Percentiles rank a stretch among this genome's conserved stretches.
Evolutionary conservation across 768 basidiomycete genomes (phyloP).

Genomic region (Podaxis pistillaris): DNA sequence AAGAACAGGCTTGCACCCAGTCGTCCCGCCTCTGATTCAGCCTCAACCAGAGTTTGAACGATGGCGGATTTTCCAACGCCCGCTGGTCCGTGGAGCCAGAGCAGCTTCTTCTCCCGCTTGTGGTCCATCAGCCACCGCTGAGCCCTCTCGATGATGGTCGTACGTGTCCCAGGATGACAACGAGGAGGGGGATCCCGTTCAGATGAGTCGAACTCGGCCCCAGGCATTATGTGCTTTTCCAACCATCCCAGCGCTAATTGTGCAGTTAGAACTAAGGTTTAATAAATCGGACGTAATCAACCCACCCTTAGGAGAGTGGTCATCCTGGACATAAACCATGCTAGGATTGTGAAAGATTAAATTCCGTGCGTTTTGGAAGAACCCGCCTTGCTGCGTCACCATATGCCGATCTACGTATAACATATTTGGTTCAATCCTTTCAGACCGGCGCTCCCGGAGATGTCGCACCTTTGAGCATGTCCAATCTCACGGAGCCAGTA

Average conservation of each 20-base stretch:
- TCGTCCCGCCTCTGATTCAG: not conserved
- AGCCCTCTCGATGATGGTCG: slow-evolving; percentile 13
- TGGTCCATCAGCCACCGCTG: slow-evolving; percentile 11
- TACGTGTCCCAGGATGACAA: slow-evolving; percentile 22
- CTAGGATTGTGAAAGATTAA: not conserved
- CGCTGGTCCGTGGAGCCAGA: slow-evolving; percentile 25
- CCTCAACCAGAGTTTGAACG: slow-evolving; percentile 29
- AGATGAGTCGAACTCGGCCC: slow-evolving; percentile 19
- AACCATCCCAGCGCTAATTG: not conserved
- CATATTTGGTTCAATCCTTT: too few relatives aligned
- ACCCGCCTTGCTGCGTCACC: not conserved
- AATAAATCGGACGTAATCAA: not conserved
- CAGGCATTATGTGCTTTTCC: not conserved
- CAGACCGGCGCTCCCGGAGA: too few relatives aligned
- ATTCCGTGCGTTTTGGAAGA: not conserved
- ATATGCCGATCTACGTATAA: too few relatives aligned
- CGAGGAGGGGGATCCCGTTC: slow-evolving; percentile 18
- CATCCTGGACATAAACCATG: not conserved
- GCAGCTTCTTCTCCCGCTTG: slow-evolving; percentile 3
- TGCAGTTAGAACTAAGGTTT: not conserved
- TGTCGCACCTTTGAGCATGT: too few relatives aligned
- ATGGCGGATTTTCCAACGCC: slow-evolving; percentile 29
- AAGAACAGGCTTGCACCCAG: slow-evolving; percentile 24
- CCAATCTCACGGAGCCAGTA: too few relatives aligned
- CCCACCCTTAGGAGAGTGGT: not conserved